Evolutionary conservation across 148 eudicot genomes (phyloP), one percentile per base, ranked within the genome.

Genomic region (Chenopodium album): DNA sequence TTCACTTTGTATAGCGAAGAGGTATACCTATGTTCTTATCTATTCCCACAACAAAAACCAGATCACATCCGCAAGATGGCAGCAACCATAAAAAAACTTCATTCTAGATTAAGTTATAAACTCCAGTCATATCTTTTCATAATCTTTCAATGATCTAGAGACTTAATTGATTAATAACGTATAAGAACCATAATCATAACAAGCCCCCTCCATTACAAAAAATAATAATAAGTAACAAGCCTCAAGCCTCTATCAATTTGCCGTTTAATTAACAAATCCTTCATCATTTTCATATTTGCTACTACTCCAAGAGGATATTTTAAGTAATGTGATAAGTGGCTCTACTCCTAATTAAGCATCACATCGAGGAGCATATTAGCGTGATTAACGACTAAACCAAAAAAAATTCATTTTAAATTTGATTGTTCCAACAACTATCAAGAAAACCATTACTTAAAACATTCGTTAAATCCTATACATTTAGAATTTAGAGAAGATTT

Each of bases 261-360:
- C 66, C 92, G 77, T 62, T 37, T 37, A 37, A 37, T 77, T 78
- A 13, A 76, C 87, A 81, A 82, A 79, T 52, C 85, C 83, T 52
- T 84, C 85, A 0, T 82, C 78, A 47, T 85, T 81, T 67, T 86
- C 87, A 73, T 87, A 66, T 71, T 86, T 89, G 85, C 90, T 85
- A 71, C 88, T 26, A 26, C 26, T 26, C 26, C 26, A 26, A 26
- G 26, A 26, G 26, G 26, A 26, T 89, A 75, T 92, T 93, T 71
- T 86, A 93, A 9, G 98, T 93, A 32, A 93, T 87, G 76, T 88
- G 92, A 88, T 93, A 90, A 67, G 7, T 37, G 98, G 92, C 79
- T 78, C 82, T n/a, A 90, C 87, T 54, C 98, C 98, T 4, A 62
- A 84, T 92, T 91, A 77, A 89, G 90, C 98, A 93, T 93, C 1